Evolutionary conservation across 2,329 filamentous ascomycete species (phyloP), one percentile per base, ranked within the genome.

Genomic region (Periconia digitata): DNA sequence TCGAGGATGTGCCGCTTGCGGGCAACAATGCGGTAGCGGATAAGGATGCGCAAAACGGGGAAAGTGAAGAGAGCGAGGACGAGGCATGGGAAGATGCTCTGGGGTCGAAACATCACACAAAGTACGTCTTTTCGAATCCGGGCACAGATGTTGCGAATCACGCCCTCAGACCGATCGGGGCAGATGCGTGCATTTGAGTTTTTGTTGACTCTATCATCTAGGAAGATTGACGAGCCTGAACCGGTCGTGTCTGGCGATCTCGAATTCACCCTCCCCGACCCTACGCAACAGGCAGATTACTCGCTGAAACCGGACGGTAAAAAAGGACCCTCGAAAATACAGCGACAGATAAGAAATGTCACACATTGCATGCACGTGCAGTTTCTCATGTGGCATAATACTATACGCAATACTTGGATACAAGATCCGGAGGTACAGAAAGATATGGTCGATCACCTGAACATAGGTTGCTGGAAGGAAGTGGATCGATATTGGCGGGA

Each of bases 301-400:
- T 64, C 59, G 10, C 56, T 59, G 1, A 61, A 53, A 49, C 76
- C 79, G 8, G 79, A 86, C n/a, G 71, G 74, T 16, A 96, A 90
- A 71, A 96, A 92, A 66, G 92, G 90, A 0, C 88, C 89, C 0
- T 87, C 89, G 2, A 96, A 96, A 72, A 83, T 87, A 22, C 90
- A 96, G 65, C 84, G 90, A 43, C 82, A 85, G 51, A 87, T 92
- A 47, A 82, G 94, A 21, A 81, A 85, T 27, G 80, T 85, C 3
- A 91, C 90, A 0, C 94, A 99, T 70, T 89, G 89, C 59, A 79
- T 96, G 58, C 94, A 99, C 70, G 91, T 97, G 2, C 85, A 95
- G 66, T 83, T 85, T 44, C 76, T 99, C 15, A 80, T 99, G 50
- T 96, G 87, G 79, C 92, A 97, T 67, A 97, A 97, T 64, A 83